Conservation (phyloP, 805 yeast species). For the Starmerella roubikii region DNA sequence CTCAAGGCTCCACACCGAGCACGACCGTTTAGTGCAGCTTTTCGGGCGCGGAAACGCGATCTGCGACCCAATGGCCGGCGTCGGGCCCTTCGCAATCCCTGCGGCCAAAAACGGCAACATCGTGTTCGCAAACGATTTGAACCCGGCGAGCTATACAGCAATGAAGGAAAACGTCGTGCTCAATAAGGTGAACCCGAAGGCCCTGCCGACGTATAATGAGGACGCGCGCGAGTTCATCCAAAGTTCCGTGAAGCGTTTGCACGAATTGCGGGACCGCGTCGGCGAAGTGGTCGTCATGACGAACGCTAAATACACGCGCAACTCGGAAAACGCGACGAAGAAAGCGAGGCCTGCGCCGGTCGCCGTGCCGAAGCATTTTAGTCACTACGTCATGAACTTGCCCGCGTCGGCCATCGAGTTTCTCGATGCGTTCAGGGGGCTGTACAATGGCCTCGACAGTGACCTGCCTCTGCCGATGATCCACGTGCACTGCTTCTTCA, state of each 20-base stretch:
- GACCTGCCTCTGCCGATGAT: slow-evolving; percentile 55
- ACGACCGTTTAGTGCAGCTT: slow-evolving; percentile 54
- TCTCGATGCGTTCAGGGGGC: slow-evolving; percentile 61
- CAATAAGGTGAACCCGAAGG: slow-evolving; percentile 51
- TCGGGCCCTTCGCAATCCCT: slow-evolving; percentile 95
- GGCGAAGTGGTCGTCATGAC: slow-evolving; percentile 19
- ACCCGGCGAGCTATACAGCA: slow-evolving; percentile 71
- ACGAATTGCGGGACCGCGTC: slow-evolving; percentile 30
- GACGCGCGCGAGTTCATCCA: slow-evolving; percentile 78
- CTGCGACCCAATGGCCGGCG: slow-evolving; percentile 96
- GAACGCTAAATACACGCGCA: slow-evolving; percentile 23
- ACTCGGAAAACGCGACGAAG: neutral
- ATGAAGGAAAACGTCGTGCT: slow-evolving; percentile 46
- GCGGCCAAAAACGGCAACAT: slow-evolving; percentile 74
- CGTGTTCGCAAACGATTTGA: slow-evolving; percentile 84
- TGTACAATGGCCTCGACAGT: slow-evolving; percentile 36
- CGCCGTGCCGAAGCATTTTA: slow-evolving; percentile 38
- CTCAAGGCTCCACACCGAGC: slow-evolving; percentile 87
- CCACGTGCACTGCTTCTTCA: slow-evolving; percentile 87
- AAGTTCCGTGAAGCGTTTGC: slow-evolving; percentile 39
- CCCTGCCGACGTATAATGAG: slow-evolving; percentile 42
- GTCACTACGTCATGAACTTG: slow-evolving; percentile 85
- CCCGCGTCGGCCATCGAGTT: slow-evolving; percentile 89
- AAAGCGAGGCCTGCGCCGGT: neutral
- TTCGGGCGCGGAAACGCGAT: slow-evolving; percentile 60